A percentile compares a stretch with the other conserved stretches of the same genome.
Evolutionary conservation across 1,284 basidiomycete genomes (phyloP).

Genomic region (Malassezia sympodialis): DNA sequence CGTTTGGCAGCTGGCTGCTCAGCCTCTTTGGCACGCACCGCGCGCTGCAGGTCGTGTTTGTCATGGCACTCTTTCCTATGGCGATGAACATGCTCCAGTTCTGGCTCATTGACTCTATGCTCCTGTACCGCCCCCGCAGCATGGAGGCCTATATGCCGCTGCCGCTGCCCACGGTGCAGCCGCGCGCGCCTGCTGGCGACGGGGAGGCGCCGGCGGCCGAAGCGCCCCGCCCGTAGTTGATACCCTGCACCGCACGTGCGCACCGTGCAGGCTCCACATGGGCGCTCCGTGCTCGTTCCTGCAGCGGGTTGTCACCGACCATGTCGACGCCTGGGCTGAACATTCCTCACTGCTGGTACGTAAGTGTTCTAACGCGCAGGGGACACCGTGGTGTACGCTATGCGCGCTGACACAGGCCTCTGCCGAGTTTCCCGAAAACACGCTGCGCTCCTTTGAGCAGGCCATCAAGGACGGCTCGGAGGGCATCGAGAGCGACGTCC

Average conservation of each 20-base stretch:
- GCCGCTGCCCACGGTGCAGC: neutral
- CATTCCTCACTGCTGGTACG: slow-evolving; percentile 17
- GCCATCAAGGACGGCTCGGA: slow-evolving; percentile 45
- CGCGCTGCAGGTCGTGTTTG: slow-evolving; percentile 49
- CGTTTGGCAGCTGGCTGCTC: slow-evolving; percentile 69
- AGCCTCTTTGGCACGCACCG: slow-evolving; percentile 61
- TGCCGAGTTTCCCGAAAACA: slow-evolving; percentile 47
- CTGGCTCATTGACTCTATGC: slow-evolving; percentile 45
- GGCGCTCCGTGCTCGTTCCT: neutral
- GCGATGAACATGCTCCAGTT: slow-evolving; percentile 59
- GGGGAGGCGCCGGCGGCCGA: neutral
- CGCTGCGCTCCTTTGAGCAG: slow-evolving; percentile 43
- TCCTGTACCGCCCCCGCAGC: slow-evolving; percentile 33
- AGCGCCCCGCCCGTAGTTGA: neutral
- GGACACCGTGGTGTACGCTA: slow-evolving; percentile 39
- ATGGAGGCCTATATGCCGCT: neutral
- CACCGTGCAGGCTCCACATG: neutral
- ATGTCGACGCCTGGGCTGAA: neutral
- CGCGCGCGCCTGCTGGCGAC: neutral
- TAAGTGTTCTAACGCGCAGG: slow-evolving; percentile 10
- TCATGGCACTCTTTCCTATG: slow-evolving; percentile 86
- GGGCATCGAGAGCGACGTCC: slow-evolving; percentile 61
- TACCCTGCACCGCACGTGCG: neutral
- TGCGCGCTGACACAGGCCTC: slow-evolving; percentile 25
- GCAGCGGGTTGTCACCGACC: neutral